A percentile compares a stretch with the other conserved stretches of the same genome.
Conservation (phyloP, 192 early-diverging fungal species). For the Oehlia diaphana region DNA sequence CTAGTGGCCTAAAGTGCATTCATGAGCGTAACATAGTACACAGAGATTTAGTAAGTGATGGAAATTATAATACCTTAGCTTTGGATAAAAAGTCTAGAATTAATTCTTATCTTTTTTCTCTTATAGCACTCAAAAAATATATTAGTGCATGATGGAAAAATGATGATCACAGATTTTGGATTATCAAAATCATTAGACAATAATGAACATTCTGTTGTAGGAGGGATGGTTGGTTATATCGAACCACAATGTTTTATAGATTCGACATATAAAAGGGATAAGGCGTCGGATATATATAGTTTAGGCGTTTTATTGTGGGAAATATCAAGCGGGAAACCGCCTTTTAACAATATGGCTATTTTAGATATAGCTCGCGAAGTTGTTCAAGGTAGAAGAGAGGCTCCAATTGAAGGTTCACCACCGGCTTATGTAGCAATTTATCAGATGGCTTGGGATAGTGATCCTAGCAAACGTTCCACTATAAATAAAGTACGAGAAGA, state of each 20-base stretch:
- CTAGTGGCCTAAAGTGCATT: slow-evolving; percentile 9
- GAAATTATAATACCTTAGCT: too few species aligned
- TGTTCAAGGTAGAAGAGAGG: slow-evolving; percentile 34
- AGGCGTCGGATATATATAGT: slow-evolving; percentile 44
- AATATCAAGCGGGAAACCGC: slow-evolving; percentile 37
- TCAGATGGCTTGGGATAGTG: background rate
- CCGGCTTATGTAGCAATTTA: slow-evolving; percentile 34
- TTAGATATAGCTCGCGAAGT: slow-evolving; percentile 21
- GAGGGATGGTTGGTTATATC: slow-evolving; percentile 7
- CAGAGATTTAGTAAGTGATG: slow-evolving; percentile 9
- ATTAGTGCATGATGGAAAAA: background rate
- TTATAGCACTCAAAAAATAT: slow-evolving; percentile 22
- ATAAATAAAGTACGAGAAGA: background rate
- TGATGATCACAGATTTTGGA: slow-evolving; percentile 17
- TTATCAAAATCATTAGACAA: slow-evolving; percentile 3
- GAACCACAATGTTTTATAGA: slow-evolving; percentile 8
- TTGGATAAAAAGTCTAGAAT: too few species aligned
- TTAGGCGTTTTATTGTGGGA: slow-evolving; percentile 48
- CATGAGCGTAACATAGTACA: slow-evolving; percentile 29
- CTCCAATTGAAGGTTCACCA: slow-evolving; percentile 34
- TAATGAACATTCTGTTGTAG: background rate
- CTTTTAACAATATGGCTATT: slow-evolving; percentile 26
- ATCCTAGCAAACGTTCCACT: background rate
- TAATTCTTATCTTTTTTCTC: background rate
- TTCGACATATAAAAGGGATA: slow-evolving; percentile 25